Evolutionary conservation across 805 yeast species (phyloP), one percentile per base, ranked within the genome.

Genomic region (Metschnikowia aberdeeniae): DNA sequence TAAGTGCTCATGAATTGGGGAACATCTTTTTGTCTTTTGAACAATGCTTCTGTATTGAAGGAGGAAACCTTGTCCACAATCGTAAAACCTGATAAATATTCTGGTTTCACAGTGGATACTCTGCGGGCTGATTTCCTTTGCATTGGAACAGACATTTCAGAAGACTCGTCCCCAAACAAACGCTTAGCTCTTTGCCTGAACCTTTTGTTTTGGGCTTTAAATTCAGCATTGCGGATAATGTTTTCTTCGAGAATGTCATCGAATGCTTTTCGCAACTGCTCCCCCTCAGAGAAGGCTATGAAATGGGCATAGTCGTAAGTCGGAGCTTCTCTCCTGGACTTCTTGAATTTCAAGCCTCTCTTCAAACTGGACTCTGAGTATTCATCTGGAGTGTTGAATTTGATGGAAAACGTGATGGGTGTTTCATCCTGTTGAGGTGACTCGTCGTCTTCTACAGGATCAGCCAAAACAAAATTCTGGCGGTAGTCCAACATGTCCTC

Each of bases 401-500:
- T 76, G n/a, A 88, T 55, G 37, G 79, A 68, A 30, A 87, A 61
- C 12, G 59, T 39, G 17, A 82, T 40, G 0, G 68, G 66, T 8
- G 38, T 41, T 5, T 52, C 57, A 0, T 49, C 80, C 22, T 42
- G 39, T 12, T 36, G 24, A 3, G 36, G 17, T 17, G 8, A 45
- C 2, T 49, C 53, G 3, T 44, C 26, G 3, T 36, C 52, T 12
- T 32, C 49, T 3, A 34, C 47, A 4, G 36, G 43, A 3, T 35
- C 51, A 9, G 52, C 82, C 34, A 84, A 68, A 4, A 85, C 75
- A 26, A 75, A 60, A 17, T 77, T 75, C 40, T 78, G 73, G 37
- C 80, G 84, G 22, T 82, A 60, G 55, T 83, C 86, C 7, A 84
- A 57, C 11, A 92, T 67, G 55, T 84, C 84, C 30, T 72, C 76